Evolutionary conservation across 164 flowering plant species (phyloP).

Genomic region (Euptelea pleiosperma): DNA sequence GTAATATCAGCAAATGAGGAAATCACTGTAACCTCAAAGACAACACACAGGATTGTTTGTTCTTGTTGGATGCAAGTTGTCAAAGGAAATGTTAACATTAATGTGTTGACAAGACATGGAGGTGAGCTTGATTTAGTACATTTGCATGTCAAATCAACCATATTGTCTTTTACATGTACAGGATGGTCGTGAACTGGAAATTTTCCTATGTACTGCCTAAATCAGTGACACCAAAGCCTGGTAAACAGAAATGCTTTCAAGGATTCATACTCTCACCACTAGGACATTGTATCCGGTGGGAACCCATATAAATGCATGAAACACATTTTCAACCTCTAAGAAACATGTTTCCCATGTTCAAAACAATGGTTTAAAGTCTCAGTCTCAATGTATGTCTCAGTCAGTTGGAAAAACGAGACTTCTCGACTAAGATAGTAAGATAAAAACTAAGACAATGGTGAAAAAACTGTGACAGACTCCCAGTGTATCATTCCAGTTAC

Average conservation of each 20-base stretch:
- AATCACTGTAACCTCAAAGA: background rate
- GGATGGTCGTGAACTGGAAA: background rate
- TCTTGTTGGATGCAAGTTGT: background rate
- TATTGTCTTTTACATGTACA: background rate
- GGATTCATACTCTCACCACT: background rate
- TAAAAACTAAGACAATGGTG: too few relatives aligned
- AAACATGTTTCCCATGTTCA: background rate
- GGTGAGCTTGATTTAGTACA: background rate
- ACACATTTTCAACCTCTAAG: background rate
- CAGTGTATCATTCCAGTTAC: too few relatives aligned
- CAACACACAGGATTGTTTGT: background rate
- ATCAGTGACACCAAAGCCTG: background rate
- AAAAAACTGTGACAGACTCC: too few relatives aligned
- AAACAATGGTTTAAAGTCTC: too few relatives aligned
- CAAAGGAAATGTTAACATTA: background rate
- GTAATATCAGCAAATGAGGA: background rate
- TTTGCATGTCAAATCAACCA: background rate
- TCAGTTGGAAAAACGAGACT: too few relatives aligned
- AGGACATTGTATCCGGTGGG: background rate
- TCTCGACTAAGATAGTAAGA: too few relatives aligned
- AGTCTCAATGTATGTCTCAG: too few relatives aligned
- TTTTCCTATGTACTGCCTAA: background rate
- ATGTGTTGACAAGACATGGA: background rate
- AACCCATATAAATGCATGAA: background rate
- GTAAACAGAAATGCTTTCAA: background rate